These are phyloP conservation scores for Candida multigemmis DNA, from an alignment of 805 yeast species.

Conservation along the genomic window DNA sequence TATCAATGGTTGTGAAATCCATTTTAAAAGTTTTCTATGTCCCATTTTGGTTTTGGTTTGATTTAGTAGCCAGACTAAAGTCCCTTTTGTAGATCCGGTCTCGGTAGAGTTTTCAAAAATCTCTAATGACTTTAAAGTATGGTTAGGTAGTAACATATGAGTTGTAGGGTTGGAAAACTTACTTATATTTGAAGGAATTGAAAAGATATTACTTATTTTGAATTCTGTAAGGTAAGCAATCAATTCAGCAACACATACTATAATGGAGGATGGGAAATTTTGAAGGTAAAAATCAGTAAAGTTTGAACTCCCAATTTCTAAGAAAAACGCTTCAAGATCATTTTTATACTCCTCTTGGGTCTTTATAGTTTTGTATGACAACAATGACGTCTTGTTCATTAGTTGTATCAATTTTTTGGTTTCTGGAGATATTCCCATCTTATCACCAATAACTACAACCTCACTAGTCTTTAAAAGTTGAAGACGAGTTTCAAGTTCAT, in stretches of 20 bases:
- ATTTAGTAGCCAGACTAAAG: constrained; percentile 72
- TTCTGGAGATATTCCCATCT: constrained; percentile 20
- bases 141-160: constrained; percentile 53
- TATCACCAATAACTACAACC: constrained; percentile 33
- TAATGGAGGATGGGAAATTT: constrained; percentile 12
- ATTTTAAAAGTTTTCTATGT: constrained; percentile 48
- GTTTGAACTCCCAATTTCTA: constrained; percentile 3
- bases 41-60: constrained; percentile 80
- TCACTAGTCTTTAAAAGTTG: constrained; percentile 74
- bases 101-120: constrained; percentile 62
- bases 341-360: constrained; percentile 2
- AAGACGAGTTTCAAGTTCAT: constrained; percentile 65
- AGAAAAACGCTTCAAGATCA: constrained; percentile 1
- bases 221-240: constrained; percentile 54
- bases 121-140: constrained; percentile 65
- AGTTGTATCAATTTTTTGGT: constrained; percentile 14
- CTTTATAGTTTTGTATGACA: constrained; percentile 4
- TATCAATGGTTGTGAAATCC: constrained; percentile 71
- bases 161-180: constrained; percentile 39
- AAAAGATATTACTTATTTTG: constrained; percentile 47
- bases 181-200: constrained; percentile 39
- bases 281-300: constrained; percentile 15
- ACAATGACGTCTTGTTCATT: constrained; percentile 8
- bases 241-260: constrained; percentile 36
- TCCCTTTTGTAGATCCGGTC: constrained; percentile 44